Evolutionary conservation across 2,329 filamentous ascomycete species (phyloP).

Genomic region (Ascochyta clinopodiicola): DNA sequence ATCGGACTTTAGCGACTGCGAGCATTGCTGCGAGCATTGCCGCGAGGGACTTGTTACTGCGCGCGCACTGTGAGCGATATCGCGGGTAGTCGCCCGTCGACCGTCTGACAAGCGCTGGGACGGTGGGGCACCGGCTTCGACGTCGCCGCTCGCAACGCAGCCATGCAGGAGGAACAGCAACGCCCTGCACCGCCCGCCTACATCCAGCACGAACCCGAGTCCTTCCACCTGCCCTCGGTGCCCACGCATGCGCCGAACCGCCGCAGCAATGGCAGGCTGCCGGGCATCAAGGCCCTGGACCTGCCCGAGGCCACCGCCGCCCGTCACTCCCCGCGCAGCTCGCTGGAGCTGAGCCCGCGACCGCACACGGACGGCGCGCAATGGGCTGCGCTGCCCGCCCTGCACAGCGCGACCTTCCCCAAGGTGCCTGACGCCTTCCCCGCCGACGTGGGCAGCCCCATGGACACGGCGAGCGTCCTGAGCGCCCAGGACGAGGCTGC

Average conservation of each 20-base stretch:
- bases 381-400: conserved; percentile 37
- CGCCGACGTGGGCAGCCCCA: conserved; percentile 51
- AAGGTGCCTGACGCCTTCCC: conserved; percentile 40
- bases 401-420: conserved; percentile 39
- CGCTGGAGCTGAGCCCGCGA: conserved; percentile 47
- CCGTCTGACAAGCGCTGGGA: conserved; percentile 6
- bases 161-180: conserved; percentile 44
- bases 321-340: conserved; percentile 33
- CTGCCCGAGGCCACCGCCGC: conserved; percentile 40
- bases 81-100: no score
- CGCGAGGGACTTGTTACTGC: no score
- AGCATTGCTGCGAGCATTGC: no score
- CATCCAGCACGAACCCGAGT: conserved; percentile 50
- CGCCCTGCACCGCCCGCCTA: conserved; percentile 54
- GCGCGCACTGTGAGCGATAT: no score
- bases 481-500: conserved; percentile 48
- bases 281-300: conserved; percentile 54
- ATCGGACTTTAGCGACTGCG: conserved; percentile 4
- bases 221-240: conserved; percentile 51
- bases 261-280: conserved; percentile 43
- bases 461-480: conserved; percentile 53
- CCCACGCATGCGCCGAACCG: conserved; percentile 46
- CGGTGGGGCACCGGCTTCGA: conserved; percentile 19
- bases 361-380: conserved; percentile 26
- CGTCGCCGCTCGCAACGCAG: background rate